Base-by-base conservation (phyloP, 78 protist genomes). In the Dictyostelium discoideum region DNA sequence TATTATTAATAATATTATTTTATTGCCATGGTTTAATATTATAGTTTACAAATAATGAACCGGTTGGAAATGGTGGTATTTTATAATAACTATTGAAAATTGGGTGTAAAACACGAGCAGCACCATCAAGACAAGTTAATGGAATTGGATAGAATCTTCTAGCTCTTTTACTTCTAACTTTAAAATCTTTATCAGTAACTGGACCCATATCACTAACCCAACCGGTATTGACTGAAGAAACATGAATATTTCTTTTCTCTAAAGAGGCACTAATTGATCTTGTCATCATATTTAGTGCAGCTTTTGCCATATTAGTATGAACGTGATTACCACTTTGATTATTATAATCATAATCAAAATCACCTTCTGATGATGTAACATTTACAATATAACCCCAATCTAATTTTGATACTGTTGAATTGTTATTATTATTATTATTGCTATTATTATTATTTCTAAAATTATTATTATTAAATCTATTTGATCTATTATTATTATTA, bases 281-380 rank as follows among this genome's bases (percentile, higher is more conserved):
- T 6, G 99, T 98, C 98, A 98, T 92, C 99, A 99, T 99, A 92
- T 99, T 99, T 48, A 99, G 97, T 72, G 86, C 48, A 18, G 97
- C 97, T 93, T 98, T 98, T 57, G 98, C 99, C 99, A 98, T 98
- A 97, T 99, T 99, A 67, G 99, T 98, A 97, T 98, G 99, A 50
- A 98, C 98, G 92, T 99, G 99, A 32, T 57, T 29, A 32, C 98
- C 76, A 83, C 85, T 78, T 40, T 54, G 63, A 16, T 54, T 24
- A 96, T 98, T 98, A 65, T 46, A 29, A 3, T 98, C 16, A 67
- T 82, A n/a, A 16, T 32, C 65, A 46, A 94, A 82, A 42, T 57
- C 20, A 24, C 97, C 99, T 90, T 99, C 99, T 97, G 99, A 97
- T 26, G 99, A 97, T 5, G 96, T 44, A 26, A 99, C 99, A 92